phyloP scores from a whole-genome alignment of 352 stramenopile species.

The Phytophthora sp. region DNA sequence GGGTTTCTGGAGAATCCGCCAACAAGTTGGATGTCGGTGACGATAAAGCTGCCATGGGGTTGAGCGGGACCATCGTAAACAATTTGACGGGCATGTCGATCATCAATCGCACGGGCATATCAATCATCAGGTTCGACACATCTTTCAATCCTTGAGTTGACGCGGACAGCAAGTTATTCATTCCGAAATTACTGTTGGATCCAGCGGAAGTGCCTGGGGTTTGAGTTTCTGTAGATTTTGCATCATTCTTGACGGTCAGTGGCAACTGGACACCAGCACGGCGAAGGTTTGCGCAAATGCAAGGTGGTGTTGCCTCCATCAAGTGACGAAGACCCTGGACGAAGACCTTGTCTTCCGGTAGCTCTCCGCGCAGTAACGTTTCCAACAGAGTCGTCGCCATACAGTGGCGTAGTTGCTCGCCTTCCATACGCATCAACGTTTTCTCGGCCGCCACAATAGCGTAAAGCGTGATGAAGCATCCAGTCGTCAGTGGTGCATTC shows the following conservation, averaged over 20 bases:
- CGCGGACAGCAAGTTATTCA: slow-evolving; percentile 64
- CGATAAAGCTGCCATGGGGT: slow-evolving; percentile 38
- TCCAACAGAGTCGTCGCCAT: slow-evolving; percentile 68
- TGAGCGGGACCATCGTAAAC: slow-evolving; percentile 36
- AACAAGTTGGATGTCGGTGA: slow-evolving; percentile 31
- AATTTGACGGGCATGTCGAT: slow-evolving; percentile 44
- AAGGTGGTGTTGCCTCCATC: slow-evolving; percentile 68
- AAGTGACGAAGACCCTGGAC: slow-evolving; percentile 51
- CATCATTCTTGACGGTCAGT: background rate
- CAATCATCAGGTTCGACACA: slow-evolving; percentile 69
- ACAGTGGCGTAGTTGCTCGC: slow-evolving; percentile 73
- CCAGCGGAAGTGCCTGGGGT: background rate
- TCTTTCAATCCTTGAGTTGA: slow-evolving; percentile 73
- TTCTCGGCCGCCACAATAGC: slow-evolving; percentile 66
- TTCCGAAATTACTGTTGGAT: slow-evolving; percentile 32
- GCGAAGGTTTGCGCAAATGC: slow-evolving; percentile 61
- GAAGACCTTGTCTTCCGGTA: slow-evolving; percentile 37
- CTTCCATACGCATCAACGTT: slow-evolving; percentile 71
- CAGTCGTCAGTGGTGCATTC: slow-evolving; percentile 19
- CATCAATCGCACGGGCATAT: slow-evolving; percentile 77
- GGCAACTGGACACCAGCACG: slow-evolving; percentile 47
- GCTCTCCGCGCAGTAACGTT: slow-evolving; percentile 41
- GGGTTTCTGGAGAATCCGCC: slow-evolving; percentile 38
- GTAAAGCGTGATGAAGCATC: slow-evolving; percentile 51
- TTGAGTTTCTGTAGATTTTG: background rate